phyloP scores from a whole-genome alignment of 163 green algal genomes.

The Dunaliella salina region DNA sequence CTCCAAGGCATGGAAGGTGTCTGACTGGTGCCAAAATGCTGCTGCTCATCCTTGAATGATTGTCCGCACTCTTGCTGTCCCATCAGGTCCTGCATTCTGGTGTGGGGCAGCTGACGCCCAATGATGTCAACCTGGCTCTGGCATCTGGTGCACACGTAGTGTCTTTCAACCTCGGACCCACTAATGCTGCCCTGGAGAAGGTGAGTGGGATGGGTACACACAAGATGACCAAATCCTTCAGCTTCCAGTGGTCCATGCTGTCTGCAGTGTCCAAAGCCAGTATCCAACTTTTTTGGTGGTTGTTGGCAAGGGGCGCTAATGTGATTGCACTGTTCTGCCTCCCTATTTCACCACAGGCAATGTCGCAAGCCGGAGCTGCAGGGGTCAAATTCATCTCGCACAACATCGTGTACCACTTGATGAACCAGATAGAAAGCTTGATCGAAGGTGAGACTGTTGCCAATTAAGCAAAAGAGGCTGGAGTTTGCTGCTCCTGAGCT shows the following conservation, averaged over 20 bases:
- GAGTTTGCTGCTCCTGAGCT: too few species aligned
- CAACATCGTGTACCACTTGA: slow-evolving; percentile 84
- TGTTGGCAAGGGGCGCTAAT: too few species aligned
- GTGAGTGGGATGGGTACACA: neutral
- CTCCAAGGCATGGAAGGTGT: too few species aligned
- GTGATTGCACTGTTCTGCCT: neutral
- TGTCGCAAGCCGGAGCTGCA: slow-evolving; percentile 32
- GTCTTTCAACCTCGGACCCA: slow-evolving; percentile 70
- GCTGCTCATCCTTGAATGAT: too few species aligned
- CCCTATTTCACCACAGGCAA: neutral
- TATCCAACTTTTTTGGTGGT: too few species aligned
- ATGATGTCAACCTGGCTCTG: slow-evolving; percentile 74
- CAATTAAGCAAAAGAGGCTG: too few species aligned
- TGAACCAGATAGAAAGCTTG: slow-evolving; percentile 67
- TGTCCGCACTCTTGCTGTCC: too few species aligned
- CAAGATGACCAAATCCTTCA: too few species aligned
- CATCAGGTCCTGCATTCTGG: slow-evolving; percentile 55
- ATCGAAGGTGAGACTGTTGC: slow-evolving; percentile 36
- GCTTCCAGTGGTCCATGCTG: too few species aligned
- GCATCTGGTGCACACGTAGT: slow-evolving; percentile 68
- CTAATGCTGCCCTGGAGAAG: neutral
- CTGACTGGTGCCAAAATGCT: too few species aligned
- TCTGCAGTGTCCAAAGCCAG: too few species aligned
- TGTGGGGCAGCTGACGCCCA: slow-evolving; percentile 75
- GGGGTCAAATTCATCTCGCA: slow-evolving; percentile 55